Percentiles rank a stretch among this genome's conserved stretches.
Evolutionary conservation across 371 early-diverging fungal genomes (phyloP).

Genomic region (Mortierella sp.): DNA sequence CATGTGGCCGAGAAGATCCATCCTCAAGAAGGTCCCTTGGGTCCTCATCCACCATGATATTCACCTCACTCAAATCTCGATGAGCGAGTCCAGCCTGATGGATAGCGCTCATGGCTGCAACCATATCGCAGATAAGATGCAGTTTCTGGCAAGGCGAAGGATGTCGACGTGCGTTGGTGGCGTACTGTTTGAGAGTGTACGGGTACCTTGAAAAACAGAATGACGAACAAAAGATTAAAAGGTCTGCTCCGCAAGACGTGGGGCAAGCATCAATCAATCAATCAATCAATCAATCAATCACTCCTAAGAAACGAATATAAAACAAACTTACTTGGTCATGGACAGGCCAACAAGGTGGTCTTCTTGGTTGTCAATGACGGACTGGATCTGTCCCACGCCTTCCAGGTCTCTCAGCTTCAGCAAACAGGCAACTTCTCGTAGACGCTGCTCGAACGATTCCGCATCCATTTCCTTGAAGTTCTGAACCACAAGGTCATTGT

Average conservation of each 20-base stretch:
- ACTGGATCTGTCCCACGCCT: slow-evolving; percentile 52
- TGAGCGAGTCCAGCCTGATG: slow-evolving; percentile 69
- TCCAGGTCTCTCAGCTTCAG: slow-evolving; percentile 33
- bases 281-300: neutral
- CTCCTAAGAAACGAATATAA: neutral
- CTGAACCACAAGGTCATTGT: slow-evolving; percentile 39
- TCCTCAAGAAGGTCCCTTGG: slow-evolving; percentile 57
- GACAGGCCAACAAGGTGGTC: slow-evolving; percentile 48
- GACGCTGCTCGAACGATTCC: slow-evolving; percentile 51
- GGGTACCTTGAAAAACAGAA: slow-evolving; percentile 50
- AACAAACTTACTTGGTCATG: slow-evolving; percentile 47
- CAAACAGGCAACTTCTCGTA: slow-evolving; percentile 52
- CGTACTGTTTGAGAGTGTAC: slow-evolving; percentile 69
- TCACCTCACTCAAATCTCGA: slow-evolving; percentile 71
- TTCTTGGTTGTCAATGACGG: slow-evolving; percentile 45
- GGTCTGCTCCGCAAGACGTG: too few relatives aligned
- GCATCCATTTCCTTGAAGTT: slow-evolving; percentile 53
- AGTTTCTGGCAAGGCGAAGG: slow-evolving; percentile 69
- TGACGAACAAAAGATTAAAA: neutral
- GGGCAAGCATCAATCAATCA: neutral
- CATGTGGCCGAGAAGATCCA: slow-evolving; percentile 56
- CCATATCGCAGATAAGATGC: slow-evolving; percentile 65
- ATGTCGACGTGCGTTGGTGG: slow-evolving; percentile 62
- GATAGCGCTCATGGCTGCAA: slow-evolving; percentile 61
- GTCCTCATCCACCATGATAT: slow-evolving; percentile 74